phyloP scores from a whole-genome alignment of 192 early-diverging fungal genomes.

The Linnemannia exigua region DNA sequence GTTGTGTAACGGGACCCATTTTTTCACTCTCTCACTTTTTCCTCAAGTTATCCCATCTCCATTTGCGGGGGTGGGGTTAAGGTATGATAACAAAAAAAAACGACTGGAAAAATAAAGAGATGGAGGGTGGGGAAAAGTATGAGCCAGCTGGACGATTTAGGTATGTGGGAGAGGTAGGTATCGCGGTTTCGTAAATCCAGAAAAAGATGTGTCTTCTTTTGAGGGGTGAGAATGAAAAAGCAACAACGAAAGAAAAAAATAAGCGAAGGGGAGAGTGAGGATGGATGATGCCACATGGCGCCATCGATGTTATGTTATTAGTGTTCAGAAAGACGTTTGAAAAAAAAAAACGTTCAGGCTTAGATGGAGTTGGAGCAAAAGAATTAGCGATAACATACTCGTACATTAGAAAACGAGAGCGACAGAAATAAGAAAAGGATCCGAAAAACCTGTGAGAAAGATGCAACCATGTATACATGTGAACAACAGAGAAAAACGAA shows the following conservation, averaged over 20 bases:
- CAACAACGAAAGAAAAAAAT: background rate
- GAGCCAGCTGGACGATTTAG: background rate
- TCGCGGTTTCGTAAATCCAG: background rate
- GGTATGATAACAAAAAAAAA: background rate
- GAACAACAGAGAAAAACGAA: no score
- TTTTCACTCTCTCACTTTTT: no score
- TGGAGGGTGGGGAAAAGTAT: background rate
- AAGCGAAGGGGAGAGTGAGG: background rate
- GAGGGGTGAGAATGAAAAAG: background rate
- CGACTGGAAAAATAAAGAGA: background rate
- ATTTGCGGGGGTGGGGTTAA: background rate
- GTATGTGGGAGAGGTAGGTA: background rate
- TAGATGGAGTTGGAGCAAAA: background rate
- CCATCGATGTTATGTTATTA: background rate
- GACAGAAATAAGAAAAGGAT: no score
- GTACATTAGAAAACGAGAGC: no score
- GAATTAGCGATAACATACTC: no score
- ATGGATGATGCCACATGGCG: constrained; percentile 22
- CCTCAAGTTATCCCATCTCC: background rate
- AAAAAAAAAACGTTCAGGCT: background rate
- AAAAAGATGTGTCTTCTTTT: no score
- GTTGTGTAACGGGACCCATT: constrained; percentile 5
- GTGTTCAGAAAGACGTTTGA: background rate
- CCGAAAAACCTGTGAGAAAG: no score
- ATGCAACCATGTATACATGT: no score